Percentiles rank a stretch among this genome's conserved stretches.
Conservation (phyloP, 1,284 basidiomycete genomes). For the Boletus hoseneyae region DNA sequence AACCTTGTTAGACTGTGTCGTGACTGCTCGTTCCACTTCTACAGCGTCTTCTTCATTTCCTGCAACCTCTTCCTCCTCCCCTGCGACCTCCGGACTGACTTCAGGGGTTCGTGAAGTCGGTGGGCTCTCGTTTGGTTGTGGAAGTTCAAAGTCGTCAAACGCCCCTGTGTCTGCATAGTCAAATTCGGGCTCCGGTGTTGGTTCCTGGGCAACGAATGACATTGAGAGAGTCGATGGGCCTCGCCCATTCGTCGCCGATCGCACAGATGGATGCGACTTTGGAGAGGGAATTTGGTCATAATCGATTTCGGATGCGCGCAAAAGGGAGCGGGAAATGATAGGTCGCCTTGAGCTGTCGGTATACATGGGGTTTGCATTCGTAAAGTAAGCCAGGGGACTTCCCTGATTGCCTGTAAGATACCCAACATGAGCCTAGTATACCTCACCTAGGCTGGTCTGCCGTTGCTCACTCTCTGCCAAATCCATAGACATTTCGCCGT, state of each 20-base stretch:
- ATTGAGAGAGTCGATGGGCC: slow-evolving; percentile 48
- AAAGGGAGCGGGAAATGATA: slow-evolving; percentile 48
- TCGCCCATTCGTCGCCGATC: slow-evolving; percentile 39
- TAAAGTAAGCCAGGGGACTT: slow-evolving; percentile 56
- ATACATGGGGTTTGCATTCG: slow-evolving; percentile 44
- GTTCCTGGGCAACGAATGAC: slow-evolving; percentile 31
- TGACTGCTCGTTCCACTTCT: slow-evolving; percentile 34
- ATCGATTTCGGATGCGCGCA: slow-evolving; percentile 54
- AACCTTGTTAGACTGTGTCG: slow-evolving; percentile 23
- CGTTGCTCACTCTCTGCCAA: slow-evolving; percentile 51
- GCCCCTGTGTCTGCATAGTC: slow-evolving; percentile 20
- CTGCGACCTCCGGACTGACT: slow-evolving; percentile 46
- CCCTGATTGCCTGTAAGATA: slow-evolving; percentile 23
- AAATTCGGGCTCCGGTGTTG: slow-evolving; percentile 30
- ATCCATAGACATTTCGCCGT: slow-evolving; percentile 73
- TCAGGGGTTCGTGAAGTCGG: slow-evolving; percentile 35
- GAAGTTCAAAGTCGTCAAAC: slow-evolving; percentile 35
- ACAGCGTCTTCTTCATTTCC: slow-evolving; percentile 22
- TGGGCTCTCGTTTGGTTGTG: slow-evolving; percentile 30
- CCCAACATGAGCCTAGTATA: slow-evolving; percentile 9
- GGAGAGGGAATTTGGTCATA: slow-evolving; percentile 71
- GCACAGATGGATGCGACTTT: slow-evolving; percentile 38
- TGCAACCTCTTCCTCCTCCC: slow-evolving; percentile 35
- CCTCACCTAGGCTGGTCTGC: not conserved
- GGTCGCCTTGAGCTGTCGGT: slow-evolving; percentile 45